Evolutionary conservation across 352 stramenopile genomes (phyloP).

Genomic region (Pythium graminicola): DNA sequence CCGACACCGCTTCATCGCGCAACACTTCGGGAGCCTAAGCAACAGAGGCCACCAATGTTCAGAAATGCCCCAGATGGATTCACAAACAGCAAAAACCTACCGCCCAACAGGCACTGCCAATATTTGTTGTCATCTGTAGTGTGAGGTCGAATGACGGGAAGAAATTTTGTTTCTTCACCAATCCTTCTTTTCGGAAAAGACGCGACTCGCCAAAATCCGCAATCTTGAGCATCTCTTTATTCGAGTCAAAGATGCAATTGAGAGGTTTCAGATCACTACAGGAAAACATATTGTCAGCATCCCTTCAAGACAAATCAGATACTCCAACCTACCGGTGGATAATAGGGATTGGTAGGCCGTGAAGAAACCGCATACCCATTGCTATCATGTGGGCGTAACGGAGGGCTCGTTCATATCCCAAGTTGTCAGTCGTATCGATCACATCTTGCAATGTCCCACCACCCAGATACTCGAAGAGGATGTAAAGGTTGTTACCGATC

Average conservation of each 20-base stretch:
- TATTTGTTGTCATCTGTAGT: constrained; percentile 77
- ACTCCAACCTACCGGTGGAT: constrained; percentile 45
- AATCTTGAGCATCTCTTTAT: constrained; percentile 72
- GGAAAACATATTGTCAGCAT: not conserved
- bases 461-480: constrained; percentile 76
- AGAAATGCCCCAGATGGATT: too few relatives aligned
- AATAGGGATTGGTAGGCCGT: constrained; percentile 63
- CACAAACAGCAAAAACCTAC: too few relatives aligned
- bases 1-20: constrained; percentile 54
- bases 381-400: constrained; percentile 76
- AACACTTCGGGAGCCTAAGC: constrained; percentile 55
- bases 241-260: constrained; percentile 78
- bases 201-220: constrained; percentile 75
- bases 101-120: constrained; percentile 75
- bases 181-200: constrained; percentile 56
- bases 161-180: constrained; percentile 44
- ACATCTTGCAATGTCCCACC: constrained; percentile 76
- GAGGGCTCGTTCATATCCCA: constrained; percentile 61
- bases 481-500: constrained; percentile 70
- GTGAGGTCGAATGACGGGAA: constrained; percentile 58
- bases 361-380: constrained; percentile 75
- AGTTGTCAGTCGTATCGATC: constrained; percentile 37
- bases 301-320: not conserved
- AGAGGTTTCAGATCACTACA: constrained; percentile 65
- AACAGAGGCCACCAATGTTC: too few relatives aligned